Conservation (phyloP, 257 asterid genomes). For the Prunella vulgaris region DNA sequence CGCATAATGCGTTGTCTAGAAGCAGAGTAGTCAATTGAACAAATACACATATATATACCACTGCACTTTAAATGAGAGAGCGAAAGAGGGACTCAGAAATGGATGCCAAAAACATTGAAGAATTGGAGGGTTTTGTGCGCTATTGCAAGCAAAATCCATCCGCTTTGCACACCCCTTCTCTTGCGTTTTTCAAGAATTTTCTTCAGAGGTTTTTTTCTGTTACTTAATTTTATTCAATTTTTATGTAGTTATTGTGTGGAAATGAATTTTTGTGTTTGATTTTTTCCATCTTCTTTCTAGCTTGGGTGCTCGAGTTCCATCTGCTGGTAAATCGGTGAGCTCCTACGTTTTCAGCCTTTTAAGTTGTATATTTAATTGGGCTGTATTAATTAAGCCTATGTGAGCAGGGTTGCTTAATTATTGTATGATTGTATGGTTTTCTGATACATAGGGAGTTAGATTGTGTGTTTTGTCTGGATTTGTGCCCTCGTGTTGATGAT, state of each 20-base stretch:
- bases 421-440: not conserved
- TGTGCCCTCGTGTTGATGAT: not conserved
- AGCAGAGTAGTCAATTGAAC: not conserved
- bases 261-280: not conserved
- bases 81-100: constrained; percentile 13
- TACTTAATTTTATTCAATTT: not conserved
- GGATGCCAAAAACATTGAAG: constrained; percentile 43
- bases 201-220: constrained; percentile 45
- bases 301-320: not conserved
- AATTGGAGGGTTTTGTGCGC: constrained; percentile 43
- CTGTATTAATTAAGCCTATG: not conserved
- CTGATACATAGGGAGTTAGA: not conserved
- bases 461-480: not conserved
- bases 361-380: not conserved
- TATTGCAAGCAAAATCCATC: constrained; percentile 48
- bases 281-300: not conserved
- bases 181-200: constrained; percentile 54
- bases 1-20: not conserved
- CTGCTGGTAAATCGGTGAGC: not conserved
- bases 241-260: not conserved
- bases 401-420: not conserved
- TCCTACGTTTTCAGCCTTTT: not conserved
- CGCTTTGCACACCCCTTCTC: constrained; percentile 37
- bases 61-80: not conserved
- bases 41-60: not conserved